Conservation (phyloP, 768 basidiomycete genomes). For the Leccinum arenicola region DNA sequence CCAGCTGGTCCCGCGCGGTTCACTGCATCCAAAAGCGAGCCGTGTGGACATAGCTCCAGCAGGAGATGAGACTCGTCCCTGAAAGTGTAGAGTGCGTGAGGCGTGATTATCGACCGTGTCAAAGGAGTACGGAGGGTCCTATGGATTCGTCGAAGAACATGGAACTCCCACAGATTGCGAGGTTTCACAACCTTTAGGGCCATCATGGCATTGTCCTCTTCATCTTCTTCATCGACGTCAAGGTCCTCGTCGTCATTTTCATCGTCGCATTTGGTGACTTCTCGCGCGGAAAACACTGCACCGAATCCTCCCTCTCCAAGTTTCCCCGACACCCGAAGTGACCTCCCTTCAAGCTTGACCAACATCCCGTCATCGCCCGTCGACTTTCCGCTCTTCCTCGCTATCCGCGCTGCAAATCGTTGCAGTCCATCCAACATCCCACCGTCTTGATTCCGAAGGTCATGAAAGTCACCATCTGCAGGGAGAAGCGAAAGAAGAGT, state of each 20-base stretch:
- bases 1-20: conserved; percentile 78
- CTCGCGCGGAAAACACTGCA: conserved; percentile 84
- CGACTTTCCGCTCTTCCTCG: conserved; percentile 34
- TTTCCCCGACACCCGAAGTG: conserved; percentile 76
- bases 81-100: conserved; percentile 81
- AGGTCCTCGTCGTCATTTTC: conserved; percentile 44
- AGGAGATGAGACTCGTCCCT: conserved; percentile 87
- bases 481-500: conserved; percentile 63
- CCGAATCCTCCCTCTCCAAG: conserved; percentile 98
- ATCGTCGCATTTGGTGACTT: conserved; percentile 42
- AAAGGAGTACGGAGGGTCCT: conserved; percentile 56
- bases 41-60: conserved; percentile 86
- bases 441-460: conserved; percentile 52
- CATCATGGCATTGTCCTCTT: conserved; percentile 57
- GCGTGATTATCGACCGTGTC: conserved; percentile 67
- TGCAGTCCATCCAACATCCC: conserved; percentile 68
- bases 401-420: conserved; percentile 56
- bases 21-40: conserved; percentile 88
- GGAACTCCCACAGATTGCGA: conserved; percentile 88
- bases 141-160: conserved; percentile 77
- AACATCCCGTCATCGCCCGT: conserved; percentile 41
- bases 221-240: conserved; percentile 48
- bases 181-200: conserved; percentile 94
- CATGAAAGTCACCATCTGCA: conserved; percentile 58
- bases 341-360: conserved; percentile 59